These are phyloP conservation scores for Gleditsia sinensis DNA, from an alignment of 306 rosid genomes.

Conservation along the genomic window DNA sequence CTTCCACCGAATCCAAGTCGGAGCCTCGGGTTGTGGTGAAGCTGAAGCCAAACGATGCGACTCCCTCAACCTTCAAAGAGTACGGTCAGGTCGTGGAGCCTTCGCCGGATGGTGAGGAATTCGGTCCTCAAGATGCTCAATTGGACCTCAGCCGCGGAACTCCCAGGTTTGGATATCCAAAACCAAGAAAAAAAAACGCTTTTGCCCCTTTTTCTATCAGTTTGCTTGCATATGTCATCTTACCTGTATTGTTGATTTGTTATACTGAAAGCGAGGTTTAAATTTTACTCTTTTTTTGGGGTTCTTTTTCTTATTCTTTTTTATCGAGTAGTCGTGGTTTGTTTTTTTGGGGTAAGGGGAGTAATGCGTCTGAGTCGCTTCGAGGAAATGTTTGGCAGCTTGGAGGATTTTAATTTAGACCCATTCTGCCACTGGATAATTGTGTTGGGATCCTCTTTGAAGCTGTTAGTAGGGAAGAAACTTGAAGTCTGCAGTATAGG, in stretches of 20 bases:
- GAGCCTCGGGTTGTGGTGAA: slow-evolving; percentile 30
- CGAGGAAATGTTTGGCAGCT: not conserved
- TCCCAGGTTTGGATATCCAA: slow-evolving; percentile 57
- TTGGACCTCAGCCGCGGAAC: slow-evolving; percentile 71
- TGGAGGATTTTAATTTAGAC: not conserved
- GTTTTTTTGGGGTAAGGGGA: no score
- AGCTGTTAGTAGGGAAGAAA: not conserved
- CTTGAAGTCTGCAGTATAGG: not conserved
- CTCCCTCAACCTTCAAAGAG: slow-evolving; percentile 55
- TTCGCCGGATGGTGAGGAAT: slow-evolving; percentile 52
- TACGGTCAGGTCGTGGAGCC: slow-evolving; percentile 78
- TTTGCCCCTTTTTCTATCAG: not conserved
- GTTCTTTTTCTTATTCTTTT: not conserved
- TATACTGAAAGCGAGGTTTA: not conserved
- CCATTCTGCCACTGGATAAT: not conserved
- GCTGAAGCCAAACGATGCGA: slow-evolving; percentile 68
- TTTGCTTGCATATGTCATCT: not conserved
- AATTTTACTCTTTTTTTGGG: not conserved
- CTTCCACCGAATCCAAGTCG: not conserved
- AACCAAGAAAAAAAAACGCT: not conserved
- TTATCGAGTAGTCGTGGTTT: not conserved
- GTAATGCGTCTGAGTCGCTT: not conserved
- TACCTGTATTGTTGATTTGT: not conserved
- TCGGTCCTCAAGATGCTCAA: slow-evolving; percentile 79
- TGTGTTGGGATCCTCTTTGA: not conserved